Percentiles rank a stretch among this genome's conserved stretches.
phyloP scores from a whole-genome alignment of 257 asterid genomes.

The Cynanchum wilfordii region DNA sequence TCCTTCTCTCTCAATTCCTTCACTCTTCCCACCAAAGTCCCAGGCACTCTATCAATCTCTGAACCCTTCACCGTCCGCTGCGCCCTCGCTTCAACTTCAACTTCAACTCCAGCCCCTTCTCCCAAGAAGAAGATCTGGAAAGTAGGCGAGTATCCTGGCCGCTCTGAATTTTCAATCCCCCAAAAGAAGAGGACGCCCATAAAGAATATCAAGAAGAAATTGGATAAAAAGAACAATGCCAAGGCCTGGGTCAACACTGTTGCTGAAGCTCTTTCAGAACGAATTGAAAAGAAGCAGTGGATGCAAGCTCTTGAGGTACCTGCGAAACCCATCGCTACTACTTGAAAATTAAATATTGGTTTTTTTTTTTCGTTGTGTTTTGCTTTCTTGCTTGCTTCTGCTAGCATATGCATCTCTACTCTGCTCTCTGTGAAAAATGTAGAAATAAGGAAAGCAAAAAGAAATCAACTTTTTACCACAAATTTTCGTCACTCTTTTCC shows the following conservation, averaged over 20 bases:
- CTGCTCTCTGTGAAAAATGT: background rate
- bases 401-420: too few relatives aligned
- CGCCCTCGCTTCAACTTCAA: conserved; percentile 15
- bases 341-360: background rate
- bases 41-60: conserved; percentile 10
- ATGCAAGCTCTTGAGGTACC: conserved; percentile 62
- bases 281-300: conserved; percentile 68
- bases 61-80: conserved; percentile 7
- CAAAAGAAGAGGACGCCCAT: conserved; percentile 41
- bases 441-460: background rate
- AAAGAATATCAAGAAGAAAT: conserved; percentile 66
- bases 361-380: background rate
- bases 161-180: conserved; percentile 31
- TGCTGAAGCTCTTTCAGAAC: conserved; percentile 70
- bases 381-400: background rate
- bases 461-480: background rate
- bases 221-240: conserved; percentile 48
- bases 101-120: conserved; percentile 21
- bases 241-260: conserved; percentile 72
- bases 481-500: background rate
- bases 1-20: conserved; percentile 45
- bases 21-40: conserved; percentile 18
- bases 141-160: conserved; percentile 63
- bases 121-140: conserved; percentile 60
- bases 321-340: background rate